phyloP scores from a whole-genome alignment of 2,329 filamentous ascomycete species.

The Cordyceps tenuipes region DNA sequence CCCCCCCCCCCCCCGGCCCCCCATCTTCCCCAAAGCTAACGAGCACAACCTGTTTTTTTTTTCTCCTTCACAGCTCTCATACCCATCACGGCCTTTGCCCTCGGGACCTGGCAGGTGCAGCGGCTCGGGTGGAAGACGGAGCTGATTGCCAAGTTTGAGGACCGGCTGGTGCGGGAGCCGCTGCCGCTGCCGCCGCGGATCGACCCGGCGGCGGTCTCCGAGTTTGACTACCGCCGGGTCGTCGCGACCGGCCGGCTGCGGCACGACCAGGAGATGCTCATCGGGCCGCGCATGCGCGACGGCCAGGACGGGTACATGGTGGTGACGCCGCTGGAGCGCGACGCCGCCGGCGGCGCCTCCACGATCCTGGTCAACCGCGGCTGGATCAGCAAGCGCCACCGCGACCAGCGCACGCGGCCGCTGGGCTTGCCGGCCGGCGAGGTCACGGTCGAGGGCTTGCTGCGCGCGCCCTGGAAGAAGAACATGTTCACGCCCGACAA shows the following conservation, averaged over 20 bases:
- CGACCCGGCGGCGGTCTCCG: conserved; percentile 70
- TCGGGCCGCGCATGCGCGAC: conserved; percentile 82
- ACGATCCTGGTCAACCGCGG: conserved; percentile 84
- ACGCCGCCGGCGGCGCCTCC: conserved; percentile 42
- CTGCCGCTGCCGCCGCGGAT: conserved; percentile 77
- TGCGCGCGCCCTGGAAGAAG: conserved; percentile 90
- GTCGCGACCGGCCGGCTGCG: conserved; percentile 63
- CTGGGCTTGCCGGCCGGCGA: conserved; percentile 60
- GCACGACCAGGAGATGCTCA: conserved; percentile 93
- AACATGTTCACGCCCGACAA: conserved; percentile 97
- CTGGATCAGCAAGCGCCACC: conserved; percentile 77
- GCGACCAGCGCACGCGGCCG: conserved; percentile 54
- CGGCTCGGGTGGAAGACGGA: conserved; percentile 91
- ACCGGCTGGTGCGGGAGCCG: conserved; percentile 77
- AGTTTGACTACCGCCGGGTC: conserved; percentile 89
- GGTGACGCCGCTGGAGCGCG: conserved; percentile 78
- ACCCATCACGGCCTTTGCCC: conserved; percentile 78
- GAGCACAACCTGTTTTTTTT: too few species aligned
- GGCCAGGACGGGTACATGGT: conserved; percentile 88
- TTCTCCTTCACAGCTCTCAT: too few species aligned
- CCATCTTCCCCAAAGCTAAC: too few species aligned
- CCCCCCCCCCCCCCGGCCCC: neutral
- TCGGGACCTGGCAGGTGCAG: conserved; percentile 94
- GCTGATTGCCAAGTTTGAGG: conserved; percentile 82
- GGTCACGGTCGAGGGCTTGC: conserved; percentile 72